Percentiles rank a stretch among this genome's conserved stretches.
Evolutionary conservation across 1,139 yeast species (phyloP).

Genomic region (Blastobotrys capitulatus): DNA sequence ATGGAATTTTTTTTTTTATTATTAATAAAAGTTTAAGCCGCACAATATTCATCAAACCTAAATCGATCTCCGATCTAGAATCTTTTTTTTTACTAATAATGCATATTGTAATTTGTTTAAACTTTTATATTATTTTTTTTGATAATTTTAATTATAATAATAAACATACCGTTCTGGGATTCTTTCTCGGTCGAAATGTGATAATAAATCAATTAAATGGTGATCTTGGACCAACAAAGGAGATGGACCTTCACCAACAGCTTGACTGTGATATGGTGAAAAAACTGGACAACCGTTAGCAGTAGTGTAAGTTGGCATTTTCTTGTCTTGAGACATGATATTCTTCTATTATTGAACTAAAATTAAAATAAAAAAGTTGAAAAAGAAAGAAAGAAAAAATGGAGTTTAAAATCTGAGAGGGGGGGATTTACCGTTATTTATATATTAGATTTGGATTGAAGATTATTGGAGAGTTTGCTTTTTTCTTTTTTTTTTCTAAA

Average conservation of each 20-base stretch:
- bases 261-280: constrained; percentile 55
- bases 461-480: neutral
- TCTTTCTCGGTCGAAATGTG: constrained; percentile 78
- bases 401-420: neutral
- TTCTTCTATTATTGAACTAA: neutral
- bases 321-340: neutral
- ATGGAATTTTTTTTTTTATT: neutral
- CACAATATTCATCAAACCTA: neutral
- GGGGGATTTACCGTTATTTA: neutral
- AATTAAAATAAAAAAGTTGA: neutral
- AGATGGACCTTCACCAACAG: constrained; percentile 50
- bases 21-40: neutral
- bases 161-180: constrained; percentile 6
- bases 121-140: neutral
- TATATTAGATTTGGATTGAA: neutral
- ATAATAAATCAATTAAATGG: constrained; percentile 68
- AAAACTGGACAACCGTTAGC: constrained; percentile 69
- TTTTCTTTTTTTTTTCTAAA: neutral
- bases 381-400: neutral
- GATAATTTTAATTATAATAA: too few relatives aligned
- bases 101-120: neutral
- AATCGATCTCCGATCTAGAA: neutral
- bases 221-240: constrained; percentile 66
- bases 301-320: constrained; percentile 44
- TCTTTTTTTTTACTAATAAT: neutral